Base-by-base conservation (phyloP, 768 basidiomycete species). In the Porpolomopsis calyptriformis region DNA sequence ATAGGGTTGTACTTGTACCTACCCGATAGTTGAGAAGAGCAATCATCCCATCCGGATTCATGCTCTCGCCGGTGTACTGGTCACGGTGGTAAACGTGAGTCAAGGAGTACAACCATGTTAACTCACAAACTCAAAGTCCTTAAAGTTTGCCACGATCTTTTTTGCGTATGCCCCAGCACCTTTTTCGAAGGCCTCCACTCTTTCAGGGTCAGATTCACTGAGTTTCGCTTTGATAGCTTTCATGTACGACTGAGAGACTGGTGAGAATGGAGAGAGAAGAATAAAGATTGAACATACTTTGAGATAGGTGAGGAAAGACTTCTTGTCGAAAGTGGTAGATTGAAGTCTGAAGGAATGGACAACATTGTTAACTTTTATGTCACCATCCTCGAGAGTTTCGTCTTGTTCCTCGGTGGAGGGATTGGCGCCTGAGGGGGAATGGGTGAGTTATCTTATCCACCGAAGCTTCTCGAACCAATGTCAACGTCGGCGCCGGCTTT, bases 21-120 rank as follows among this genome's bases (percentile, higher is more conserved):
- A 80, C 80, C 31, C 96, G 80, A 70, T 91, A 99, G 72, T 99
- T 94, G 58, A 98, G 78, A 39, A 98, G 76, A 36, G 82, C 88
- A 55, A 98, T 76, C 89, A 94, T 85, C 47, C 93, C 94, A 3
- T 96, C 86, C n/a, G 78, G 69, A 61, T 89, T 76, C 85, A 87
- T 85, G 34, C 45, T 56, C 60, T 82, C 82, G 49, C 86, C 80
- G 41, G 70, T 76, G 68, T 77, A 87, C 85, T 87, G 46, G 16
- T 18, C 4, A 46, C 43, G 2, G 40, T 19, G 16, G 6, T 26
- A n/a, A 37, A 29, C 36, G 47, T 44, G 26, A 43, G 5, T 38
- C 7, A 42, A 43, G 7, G 35, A 10, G 11, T 25, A n/a, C 7
- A 11, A 6, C 9, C n/a, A 25, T 3, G 24, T 3, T 26, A 18